These are phyloP conservation scores for Symbiotaphrina buchneri DNA, from an alignment of 495 filamentous ascomycete species.

Conservation along the genomic window DNA sequence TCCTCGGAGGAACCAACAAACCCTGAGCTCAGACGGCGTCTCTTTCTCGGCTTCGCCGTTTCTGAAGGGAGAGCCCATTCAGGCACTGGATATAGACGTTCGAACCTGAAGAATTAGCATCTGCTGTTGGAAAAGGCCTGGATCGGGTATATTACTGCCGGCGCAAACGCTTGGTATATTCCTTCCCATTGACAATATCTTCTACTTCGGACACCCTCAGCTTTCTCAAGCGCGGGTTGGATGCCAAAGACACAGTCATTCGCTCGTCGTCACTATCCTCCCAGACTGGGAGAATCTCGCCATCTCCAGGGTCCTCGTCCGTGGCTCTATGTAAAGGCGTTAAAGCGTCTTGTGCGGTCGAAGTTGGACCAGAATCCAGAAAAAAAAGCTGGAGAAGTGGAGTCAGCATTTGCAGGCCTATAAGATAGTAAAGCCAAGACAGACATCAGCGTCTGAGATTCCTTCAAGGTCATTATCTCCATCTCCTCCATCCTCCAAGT, in stretches of 20 bases:
- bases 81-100: constrained; percentile 56
- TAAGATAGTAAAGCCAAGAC: constrained; percentile 7
- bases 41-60: constrained; percentile 8
- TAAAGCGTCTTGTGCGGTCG: background rate
- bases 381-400: constrained; percentile 35
- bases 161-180: constrained; percentile 61
- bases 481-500: constrained; percentile 9
- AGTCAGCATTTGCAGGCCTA: constrained; percentile 3
- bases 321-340: background rate
- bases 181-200: constrained; percentile 64
- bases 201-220: constrained; percentile 58
- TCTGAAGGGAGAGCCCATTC: constrained; percentile 42
- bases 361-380: constrained; percentile 33
- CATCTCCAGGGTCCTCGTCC: constrained; percentile 16
- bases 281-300: constrained; percentile 36
- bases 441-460: constrained; percentile 40
- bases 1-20: constrained; percentile 5
- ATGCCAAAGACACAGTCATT: constrained; percentile 57
- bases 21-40: constrained; percentile 22
- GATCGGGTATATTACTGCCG: constrained; percentile 26
- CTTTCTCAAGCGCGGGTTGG: constrained; percentile 52
- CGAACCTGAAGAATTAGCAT: constrained; percentile 12
- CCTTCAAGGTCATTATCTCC: constrained; percentile 17
- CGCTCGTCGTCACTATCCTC: constrained; percentile 91
- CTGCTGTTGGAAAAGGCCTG: background rate